A percentile compares a stretch with the other conserved stretches of the same genome.
Evolutionary conservation across 768 basidiomycete genomes (phyloP).

Genomic region (Tricholoma sp.): DNA sequence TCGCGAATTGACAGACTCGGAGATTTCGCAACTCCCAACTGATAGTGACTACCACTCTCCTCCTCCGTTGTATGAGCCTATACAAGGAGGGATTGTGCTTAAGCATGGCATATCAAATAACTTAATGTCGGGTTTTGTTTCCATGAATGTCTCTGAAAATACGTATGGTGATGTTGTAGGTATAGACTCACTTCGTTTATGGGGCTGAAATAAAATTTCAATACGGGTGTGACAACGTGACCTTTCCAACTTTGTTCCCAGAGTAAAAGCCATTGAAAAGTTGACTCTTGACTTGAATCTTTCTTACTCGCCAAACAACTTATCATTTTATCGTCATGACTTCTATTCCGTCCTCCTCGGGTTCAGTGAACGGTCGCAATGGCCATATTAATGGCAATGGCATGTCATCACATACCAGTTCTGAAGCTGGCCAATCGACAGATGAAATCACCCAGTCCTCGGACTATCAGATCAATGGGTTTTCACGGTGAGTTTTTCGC

Average conservation of each 20-base stretch:
- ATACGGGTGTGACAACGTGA: slow-evolving; percentile 14
- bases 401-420: slow-evolving; percentile 33
- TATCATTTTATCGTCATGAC: slow-evolving; percentile 22
- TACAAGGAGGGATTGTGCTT: slow-evolving; percentile 41
- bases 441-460: slow-evolving; percentile 35
- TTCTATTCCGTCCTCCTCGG: slow-evolving; percentile 36
- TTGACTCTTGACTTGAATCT: slow-evolving; percentile 8
- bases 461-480: slow-evolving; percentile 49
- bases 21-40: background rate
- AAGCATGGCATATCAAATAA: slow-evolving; percentile 41
- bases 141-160: slow-evolving; percentile 32
- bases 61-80: slow-evolving; percentile 45
- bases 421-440: slow-evolving; percentile 31
- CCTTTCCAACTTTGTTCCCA: slow-evolving; percentile 9
- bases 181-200: slow-evolving; percentile 11
- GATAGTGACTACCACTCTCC: slow-evolving; percentile 31
- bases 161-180: slow-evolving; percentile 40
- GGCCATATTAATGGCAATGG: slow-evolving; percentile 55
- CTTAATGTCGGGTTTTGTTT: slow-evolving; percentile 55
- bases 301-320: slow-evolving; percentile 6
- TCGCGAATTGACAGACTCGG: background rate
- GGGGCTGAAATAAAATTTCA: slow-evolving; percentile 3
- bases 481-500: slow-evolving; percentile 46
- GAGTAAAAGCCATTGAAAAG: slow-evolving; percentile 1
- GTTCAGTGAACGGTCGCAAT: slow-evolving; percentile 47